Conservation (phyloP, 306 rosid genomes). For the Biancaea sappan region DNA sequence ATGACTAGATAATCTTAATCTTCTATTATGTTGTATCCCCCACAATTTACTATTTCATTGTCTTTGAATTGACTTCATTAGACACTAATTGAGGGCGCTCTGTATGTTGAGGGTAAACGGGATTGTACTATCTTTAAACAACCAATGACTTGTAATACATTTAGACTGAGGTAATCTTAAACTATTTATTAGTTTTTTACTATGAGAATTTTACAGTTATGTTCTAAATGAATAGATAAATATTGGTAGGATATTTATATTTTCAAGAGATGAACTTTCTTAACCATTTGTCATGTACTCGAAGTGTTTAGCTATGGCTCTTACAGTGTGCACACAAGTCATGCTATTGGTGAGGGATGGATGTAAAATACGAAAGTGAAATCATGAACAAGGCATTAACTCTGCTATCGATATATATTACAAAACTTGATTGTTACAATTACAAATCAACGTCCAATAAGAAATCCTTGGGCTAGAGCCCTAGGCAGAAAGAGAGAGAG, state of each 20-base stretch:
- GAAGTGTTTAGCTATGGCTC: no score
- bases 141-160: not conserved
- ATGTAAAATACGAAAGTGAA: no score
- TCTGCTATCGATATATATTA: slow-evolving; percentile 33
- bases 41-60: slow-evolving; percentile 8
- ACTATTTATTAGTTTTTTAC: no score
- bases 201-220: no score
- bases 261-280: not conserved
- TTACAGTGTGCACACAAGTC: no score
- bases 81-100: slow-evolving; percentile 6
- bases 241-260: not conserved
- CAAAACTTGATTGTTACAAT: slow-evolving; percentile 42
- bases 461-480: no score
- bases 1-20: slow-evolving; percentile 25
- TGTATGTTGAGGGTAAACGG: not conserved
- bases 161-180: no score
- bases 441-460: slow-evolving; percentile 54
- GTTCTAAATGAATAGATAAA: not conserved
- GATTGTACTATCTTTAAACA: not conserved
- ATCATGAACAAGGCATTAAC: slow-evolving; percentile 1
- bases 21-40: no score
- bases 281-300: not conserved
- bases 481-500: slow-evolving; percentile 23
- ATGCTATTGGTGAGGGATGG: no score
- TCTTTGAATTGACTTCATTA: slow-evolving; percentile 21